Base-by-base conservation (phyloP, 768 basidiomycete species). In the Phaeotremella skinneri region DNA sequence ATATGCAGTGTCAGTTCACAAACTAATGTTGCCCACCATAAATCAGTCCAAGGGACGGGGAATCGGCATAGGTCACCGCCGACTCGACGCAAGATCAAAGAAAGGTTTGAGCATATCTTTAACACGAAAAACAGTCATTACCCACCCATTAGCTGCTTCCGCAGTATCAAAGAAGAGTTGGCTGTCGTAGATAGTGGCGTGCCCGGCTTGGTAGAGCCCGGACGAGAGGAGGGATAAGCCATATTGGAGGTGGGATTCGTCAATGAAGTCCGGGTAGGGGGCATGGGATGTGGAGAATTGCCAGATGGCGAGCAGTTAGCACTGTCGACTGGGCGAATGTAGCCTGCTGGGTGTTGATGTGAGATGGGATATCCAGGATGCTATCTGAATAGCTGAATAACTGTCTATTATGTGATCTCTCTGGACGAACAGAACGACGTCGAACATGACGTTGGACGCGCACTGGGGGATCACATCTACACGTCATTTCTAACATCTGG, bases 61-160 rank as follows among this genome's bases (percentile, higher is more conserved):
- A 42, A n/a, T 41, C n/a, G 9, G 29, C 51, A 43, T 41, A 14
- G 21, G 13, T 52, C 42, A 4, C 32, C 20, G n/a, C 17, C n/a
- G 30, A 4, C 55, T 55, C 32, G 7, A 21, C n/a, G 20, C 55
- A 29, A 31, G 47, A 32, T n/a, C n/a, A n/a, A n/a, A n/a, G n/a
- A n/a, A n/a, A n/a, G n/a, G n/a, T n/a, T n/a, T n/a, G n/a, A n/a
- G n/a, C n/a, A n/a, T n/a, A n/a, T n/a, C n/a, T n/a, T n/a, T n/a
- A n/a, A n/a, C n/a, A n/a, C n/a, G n/a, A n/a, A n/a, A n/a, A n/a
- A n/a, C n/a, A n/a, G 55, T 9, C 30, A 3, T 21, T 3, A 66
- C 64, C 55, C 42, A 71, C 73, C 73, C 48, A 75, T n/a, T 11
- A 75, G 62, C 65, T 75, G 73, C 50, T 64, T 70, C 55, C 71